Evolutionary conservation across 495 filamentous ascomycete species (phyloP), one percentile per base, ranked within the genome.

Genomic region (Niebla homalea): DNA sequence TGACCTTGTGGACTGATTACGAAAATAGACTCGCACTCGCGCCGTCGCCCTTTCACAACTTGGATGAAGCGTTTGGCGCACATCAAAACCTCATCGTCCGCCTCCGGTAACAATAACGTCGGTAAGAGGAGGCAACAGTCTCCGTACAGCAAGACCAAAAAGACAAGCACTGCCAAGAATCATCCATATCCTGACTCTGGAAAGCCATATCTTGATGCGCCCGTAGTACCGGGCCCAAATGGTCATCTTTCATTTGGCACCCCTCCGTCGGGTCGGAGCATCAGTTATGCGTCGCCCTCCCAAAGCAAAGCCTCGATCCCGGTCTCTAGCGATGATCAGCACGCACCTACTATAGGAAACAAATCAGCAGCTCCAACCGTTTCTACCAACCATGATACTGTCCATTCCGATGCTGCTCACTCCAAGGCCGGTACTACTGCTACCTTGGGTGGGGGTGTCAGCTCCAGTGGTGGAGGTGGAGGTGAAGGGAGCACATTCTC

Each of bases 21-120:
- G 38, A 8, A 40, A 22, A 53, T 55, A 82, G 80, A 81, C 63
- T 73, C 78, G 50, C 77, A 80, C 67, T 72, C 71, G 50, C 84
- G 87, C 48, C 83, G 88, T 46, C 81, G 83, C 44, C 90, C 90
- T 5, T 96, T 98, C 64, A 79, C 89, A 20, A 83, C 78, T 39
- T 89, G 89, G 83, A 86, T 98, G 80, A 95, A 90, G 73, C 88
- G 89, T 53, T 77, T 98, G 23, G 81, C 88, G 26, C 92, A 79
- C 61, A 76, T 95, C 54, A 95, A 90, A 64, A 74, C 65, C 52
- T 74, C 61, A 44, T 71, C 62, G 54, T 70, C 75, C 25, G 74
- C 77, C 5, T 67, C 73, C 5, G 60, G 61, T n/a, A 60, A 70
- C n/a, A 66, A 61, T 45, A 64, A 67, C 15, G 69, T 71, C 3